Evolutionary conservation across 2,329 filamentous ascomycete genomes (phyloP).

Genomic region (Thielaviopsis musarum): DNA sequence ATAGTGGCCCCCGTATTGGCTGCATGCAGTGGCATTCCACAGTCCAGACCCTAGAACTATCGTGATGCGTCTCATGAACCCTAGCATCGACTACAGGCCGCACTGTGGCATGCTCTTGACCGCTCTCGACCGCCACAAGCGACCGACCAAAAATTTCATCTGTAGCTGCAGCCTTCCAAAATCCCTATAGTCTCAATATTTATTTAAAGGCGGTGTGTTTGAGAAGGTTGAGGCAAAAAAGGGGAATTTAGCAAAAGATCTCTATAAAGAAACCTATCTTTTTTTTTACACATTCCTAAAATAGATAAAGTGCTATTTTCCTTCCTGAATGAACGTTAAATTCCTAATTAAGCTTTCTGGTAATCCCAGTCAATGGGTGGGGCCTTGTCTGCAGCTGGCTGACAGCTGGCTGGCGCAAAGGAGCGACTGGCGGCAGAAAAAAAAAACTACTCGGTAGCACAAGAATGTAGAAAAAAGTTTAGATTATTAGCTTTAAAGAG

Average conservation of each 20-base stretch:
- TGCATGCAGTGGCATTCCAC: too few relatives aligned
- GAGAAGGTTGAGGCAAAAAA: background rate
- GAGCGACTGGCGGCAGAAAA: background rate
- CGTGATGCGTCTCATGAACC: background rate
- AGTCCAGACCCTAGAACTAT: background rate
- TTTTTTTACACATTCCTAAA: constrained; percentile 2
- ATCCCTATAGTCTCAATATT: background rate
- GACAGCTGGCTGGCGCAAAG: background rate
- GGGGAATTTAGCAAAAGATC: background rate
- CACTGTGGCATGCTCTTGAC: too few relatives aligned
- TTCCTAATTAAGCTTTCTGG: background rate
- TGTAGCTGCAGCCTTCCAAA: background rate
- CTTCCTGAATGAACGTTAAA: too few relatives aligned
- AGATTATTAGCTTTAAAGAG: background rate
- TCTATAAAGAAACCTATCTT: background rate
- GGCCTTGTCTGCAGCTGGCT: background rate
- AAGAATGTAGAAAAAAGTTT: constrained; percentile 1
- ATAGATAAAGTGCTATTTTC: constrained; percentile 6
- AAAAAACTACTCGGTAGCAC: background rate
- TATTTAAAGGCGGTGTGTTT: background rate
- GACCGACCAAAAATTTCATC: too few relatives aligned
- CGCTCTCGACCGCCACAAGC: too few relatives aligned
- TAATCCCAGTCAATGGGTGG: too few relatives aligned
- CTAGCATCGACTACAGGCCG: background rate
- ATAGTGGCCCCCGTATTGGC: too few relatives aligned